phyloP scores from a whole-genome alignment of 805 yeast species.

The Kregervanrija delftensis region DNA sequence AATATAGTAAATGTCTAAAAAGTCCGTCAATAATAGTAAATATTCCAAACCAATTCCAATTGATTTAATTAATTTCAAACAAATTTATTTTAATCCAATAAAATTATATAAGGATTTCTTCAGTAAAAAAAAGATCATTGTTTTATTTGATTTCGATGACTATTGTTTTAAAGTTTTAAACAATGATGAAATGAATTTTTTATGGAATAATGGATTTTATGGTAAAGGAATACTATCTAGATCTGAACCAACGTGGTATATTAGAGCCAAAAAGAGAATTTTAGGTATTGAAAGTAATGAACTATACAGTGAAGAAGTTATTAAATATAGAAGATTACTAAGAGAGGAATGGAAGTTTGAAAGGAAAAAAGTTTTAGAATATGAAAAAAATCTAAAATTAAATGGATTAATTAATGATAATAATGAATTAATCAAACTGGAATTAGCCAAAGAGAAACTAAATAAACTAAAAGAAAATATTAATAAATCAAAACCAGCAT shows the following conservation, averaged over 20 bases:
- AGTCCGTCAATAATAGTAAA: constrained; percentile 3
- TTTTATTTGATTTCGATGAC: too few species aligned
- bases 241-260: constrained; percentile 87
- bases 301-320: constrained; percentile 66
- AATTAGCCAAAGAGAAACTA: constrained; percentile 27
- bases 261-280: constrained; percentile 54
- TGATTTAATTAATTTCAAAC: too few species aligned
- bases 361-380: constrained; percentile 52
- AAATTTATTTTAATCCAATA: too few species aligned
- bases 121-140: too few species aligned
- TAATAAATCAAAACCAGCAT: constrained; percentile 13
- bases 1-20: constrained; percentile 4
- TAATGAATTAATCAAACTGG: constrained; percentile 29
- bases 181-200: constrained; percentile 38
- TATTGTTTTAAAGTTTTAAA: constrained; percentile 34
- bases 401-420: constrained; percentile 6
- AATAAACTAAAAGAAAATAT: constrained; percentile 14
- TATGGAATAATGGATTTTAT: constrained; percentile 87
- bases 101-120: too few species aligned
- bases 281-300: constrained; percentile 15
- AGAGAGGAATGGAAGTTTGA: constrained; percentile 65
- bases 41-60: constrained; percentile 1
- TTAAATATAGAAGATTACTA: constrained; percentile 63
- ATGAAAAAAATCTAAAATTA: constrained; percentile 30
- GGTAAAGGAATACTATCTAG: constrained; percentile 89